These are phyloP conservation scores for Cladosporium colombiae DNA, from an alignment of 2,329 filamentous ascomycete species.

Conservation along the genomic window DNA sequence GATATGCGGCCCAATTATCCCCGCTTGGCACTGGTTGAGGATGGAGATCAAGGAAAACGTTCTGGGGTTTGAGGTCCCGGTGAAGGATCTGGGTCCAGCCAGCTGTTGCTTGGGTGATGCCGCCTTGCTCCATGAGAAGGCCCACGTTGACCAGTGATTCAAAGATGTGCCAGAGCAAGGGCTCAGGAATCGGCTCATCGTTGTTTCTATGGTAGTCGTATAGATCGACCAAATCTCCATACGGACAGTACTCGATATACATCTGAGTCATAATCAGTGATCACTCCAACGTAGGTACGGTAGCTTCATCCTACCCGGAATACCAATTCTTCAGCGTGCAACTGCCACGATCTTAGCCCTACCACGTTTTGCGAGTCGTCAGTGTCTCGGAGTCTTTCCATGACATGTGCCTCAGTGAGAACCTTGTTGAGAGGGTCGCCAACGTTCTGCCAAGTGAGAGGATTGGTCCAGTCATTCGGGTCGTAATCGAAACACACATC, in stretches of 20 bases:
- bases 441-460: not conserved
- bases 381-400: not conserved
- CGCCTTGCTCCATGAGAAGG: slow-evolving; percentile 23
- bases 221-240: not conserved
- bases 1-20: not conserved
- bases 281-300: not conserved
- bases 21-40: not conserved
- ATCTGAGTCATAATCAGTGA: not conserved
- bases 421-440: not conserved
- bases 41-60: slow-evolving; percentile 55
- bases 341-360: not conserved
- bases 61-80: slow-evolving; percentile 95
- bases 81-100: slow-evolving; percentile 49
- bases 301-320: not conserved
- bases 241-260: slow-evolving; percentile 5
- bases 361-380: not conserved
- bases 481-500: not conserved
- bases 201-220: not conserved
- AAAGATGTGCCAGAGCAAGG: slow-evolving; percentile 24
- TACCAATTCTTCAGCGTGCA: not conserved
- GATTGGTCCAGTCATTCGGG: not conserved
- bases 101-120: not conserved
- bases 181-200: slow-evolving; percentile 21
- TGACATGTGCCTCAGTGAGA: not conserved
- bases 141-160: slow-evolving; percentile 22